Base-by-base conservation (phyloP, 1,139 yeast species). In the Kodamaea plutei region DNA sequence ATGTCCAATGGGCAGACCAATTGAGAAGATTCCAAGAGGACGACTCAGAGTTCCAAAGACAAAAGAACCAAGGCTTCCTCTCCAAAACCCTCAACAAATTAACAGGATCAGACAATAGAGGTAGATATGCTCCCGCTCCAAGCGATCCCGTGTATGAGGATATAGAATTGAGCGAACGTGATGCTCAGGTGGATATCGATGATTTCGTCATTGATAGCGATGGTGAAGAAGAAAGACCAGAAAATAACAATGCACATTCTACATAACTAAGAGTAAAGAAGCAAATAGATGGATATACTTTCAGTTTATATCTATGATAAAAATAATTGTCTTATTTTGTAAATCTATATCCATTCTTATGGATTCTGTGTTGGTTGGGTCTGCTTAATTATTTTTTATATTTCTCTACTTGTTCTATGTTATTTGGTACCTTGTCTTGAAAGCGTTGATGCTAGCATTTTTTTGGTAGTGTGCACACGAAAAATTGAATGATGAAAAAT, bases 1-100 rank as follows among this genome's bases (percentile, higher is more conserved):
- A 66, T 37, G 81, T 75, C 9, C 79, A 70, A 49, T 75, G 80
- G 80, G 70, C 76, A 6, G 79, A 74, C 44, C 73, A 71, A 47
- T 48, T 69, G 34, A 46, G 67, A 35, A 50, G 50, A 26, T 61
- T 59, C 40, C 64, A 64, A 39, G 58, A 51, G 16, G 55, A 50
- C 12, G 64, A 60, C 15, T 58, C 54, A 15, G 48, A 52, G 41
- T 44, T 40, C 28, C 42, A 41, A 23, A 40, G 33, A 18, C 48
- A 43, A 19, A 37, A 40, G 23, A 38, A 43, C 25, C 37, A 40
- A 16, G 60, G 69, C 2, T 54, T 71, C 35, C 41, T 72, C 7
- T 47, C 64, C 10, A 65, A 63, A 33, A 68, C 74, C 3, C 49
- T 68, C 23, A 55, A 49, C 36, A 69, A 61, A 44, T 47, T 71